Conservation (phyloP, 345 rosid species). For the Nephelium lappaceum region DNA sequence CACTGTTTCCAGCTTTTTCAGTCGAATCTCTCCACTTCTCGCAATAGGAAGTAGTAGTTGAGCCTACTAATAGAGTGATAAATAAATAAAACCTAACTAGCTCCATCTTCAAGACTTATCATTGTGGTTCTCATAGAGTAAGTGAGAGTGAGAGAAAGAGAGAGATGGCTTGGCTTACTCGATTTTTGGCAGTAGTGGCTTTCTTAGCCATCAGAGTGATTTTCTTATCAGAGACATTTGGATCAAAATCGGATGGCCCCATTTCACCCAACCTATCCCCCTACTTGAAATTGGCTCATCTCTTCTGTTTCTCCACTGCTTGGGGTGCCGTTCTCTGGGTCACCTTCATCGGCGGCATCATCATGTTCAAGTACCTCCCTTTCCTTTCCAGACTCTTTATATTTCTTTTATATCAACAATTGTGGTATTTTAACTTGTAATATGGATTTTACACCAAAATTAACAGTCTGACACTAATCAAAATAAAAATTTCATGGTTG, state of each 20-base stretch:
- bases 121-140: too few relatives aligned
- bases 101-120: not conserved
- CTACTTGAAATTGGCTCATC: constrained; percentile 73
- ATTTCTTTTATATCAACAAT: not conserved
- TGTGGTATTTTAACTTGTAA: not conserved
- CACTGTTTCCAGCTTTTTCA: too few relatives aligned
- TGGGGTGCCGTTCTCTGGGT: constrained; percentile 95
- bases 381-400: not conserved
- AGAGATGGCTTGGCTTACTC: constrained; percentile 79
- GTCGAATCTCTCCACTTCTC: not conserved
- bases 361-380: constrained; percentile 81
- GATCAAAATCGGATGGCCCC: constrained; percentile 57
- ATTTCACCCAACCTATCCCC: constrained; percentile 45
- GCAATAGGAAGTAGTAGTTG: too few relatives aligned
- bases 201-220: constrained; percentile 76
- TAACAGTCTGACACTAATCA: not conserved
- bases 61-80: not conserved
- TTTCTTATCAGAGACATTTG: constrained; percentile 85
- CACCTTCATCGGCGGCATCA: constrained; percentile 97
- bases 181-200: constrained; percentile 70
- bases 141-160: not conserved
- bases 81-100: not conserved
- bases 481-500: not conserved
- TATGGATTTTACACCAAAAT: not conserved
- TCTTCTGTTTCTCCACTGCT: constrained; percentile 86